A percentile compares a stretch with the other conserved stretches of the same genome.
Conservation (phyloP, 2,329 filamentous ascomycete species). For the Scorias spongiosa region DNA sequence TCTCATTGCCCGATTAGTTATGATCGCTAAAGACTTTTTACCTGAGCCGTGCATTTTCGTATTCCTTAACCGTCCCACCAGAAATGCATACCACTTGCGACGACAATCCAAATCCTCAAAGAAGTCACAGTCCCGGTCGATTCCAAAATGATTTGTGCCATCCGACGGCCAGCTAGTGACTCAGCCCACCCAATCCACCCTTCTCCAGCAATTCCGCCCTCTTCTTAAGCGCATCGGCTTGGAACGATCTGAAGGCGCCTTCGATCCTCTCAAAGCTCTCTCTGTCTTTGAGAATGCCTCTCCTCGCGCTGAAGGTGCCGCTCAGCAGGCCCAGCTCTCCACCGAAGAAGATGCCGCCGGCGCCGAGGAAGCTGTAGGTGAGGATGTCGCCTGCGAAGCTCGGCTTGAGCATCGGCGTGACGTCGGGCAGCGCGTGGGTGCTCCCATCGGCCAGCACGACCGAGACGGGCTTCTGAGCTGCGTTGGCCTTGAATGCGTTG, state of each 20-base stretch:
- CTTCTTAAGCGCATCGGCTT: constrained; percentile 45
- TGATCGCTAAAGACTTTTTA: too few species aligned
- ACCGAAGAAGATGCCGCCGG: constrained; percentile 48
- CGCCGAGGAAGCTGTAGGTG: constrained; percentile 47
- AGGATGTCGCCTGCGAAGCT: constrained; percentile 44
- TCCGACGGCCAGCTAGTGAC: too few species aligned
- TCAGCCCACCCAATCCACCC: constrained; percentile 2
- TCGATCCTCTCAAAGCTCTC: constrained; percentile 43
- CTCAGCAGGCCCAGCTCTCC: constrained; percentile 47
- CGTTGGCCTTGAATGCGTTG: constrained; percentile 39
- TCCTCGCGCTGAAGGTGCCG: constrained; percentile 39
- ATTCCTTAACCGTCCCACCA: too few species aligned
- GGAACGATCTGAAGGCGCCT: constrained; percentile 46
- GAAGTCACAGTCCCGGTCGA: too few species aligned
- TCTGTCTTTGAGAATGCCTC: constrained; percentile 38
- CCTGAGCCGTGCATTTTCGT: too few species aligned
- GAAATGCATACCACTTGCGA: too few species aligned
- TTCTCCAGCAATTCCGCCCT: constrained; percentile 42
- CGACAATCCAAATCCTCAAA: too few species aligned
- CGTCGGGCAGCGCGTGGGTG: constrained; percentile 45
- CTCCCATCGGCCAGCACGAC: constrained; percentile 48
- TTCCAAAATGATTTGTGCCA: too few species aligned
- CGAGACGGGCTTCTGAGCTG: constrained; percentile 43
- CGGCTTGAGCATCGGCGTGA: constrained; percentile 42
- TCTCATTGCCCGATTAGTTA: too few species aligned